Evolutionary conservation across 768 basidiomycete genomes (phyloP).

Genomic region (Crepidotus variabilis): DNA sequence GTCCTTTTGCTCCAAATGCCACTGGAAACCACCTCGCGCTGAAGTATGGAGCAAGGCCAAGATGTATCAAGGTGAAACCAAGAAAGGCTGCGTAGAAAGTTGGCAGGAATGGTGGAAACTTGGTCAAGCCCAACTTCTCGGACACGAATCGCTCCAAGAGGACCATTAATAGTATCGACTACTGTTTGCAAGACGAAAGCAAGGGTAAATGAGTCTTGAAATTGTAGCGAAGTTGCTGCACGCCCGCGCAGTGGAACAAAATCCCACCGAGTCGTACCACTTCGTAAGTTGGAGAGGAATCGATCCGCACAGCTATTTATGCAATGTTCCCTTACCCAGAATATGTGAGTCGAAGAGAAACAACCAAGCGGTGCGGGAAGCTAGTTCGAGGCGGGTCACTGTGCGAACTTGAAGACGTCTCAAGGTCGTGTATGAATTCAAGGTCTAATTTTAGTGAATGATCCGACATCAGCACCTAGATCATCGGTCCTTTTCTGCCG

Average conservation of each 20-base stretch:
- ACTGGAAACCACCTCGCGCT: constrained; percentile 44
- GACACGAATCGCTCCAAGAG: constrained; percentile 23
- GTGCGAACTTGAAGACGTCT: too few species aligned
- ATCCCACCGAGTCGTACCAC: neutral
- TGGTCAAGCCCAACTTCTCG: constrained; percentile 43
- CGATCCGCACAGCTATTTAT: neutral
- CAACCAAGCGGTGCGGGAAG: neutral
- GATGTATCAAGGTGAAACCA: constrained; percentile 56
- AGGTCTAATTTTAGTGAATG: too few species aligned
- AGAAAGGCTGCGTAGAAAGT: constrained; percentile 51
- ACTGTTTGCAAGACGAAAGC: neutral
- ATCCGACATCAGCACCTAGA: neutral
- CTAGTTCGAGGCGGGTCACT: too few species aligned
- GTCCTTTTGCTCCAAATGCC: constrained; percentile 45
- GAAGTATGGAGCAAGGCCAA: constrained; percentile 51
- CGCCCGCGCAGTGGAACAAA: neutral
- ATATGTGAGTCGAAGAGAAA: neutral
- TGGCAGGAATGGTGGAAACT: constrained; percentile 52
- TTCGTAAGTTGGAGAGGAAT: neutral
- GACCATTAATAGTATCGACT: neutral
- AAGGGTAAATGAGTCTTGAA: constrained; percentile 1
- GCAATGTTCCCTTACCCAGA: neutral
- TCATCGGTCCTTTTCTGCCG: too few species aligned
- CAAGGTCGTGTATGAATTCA: too few species aligned
- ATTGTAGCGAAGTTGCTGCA: too few species aligned